Base-by-base conservation (phyloP, 768 basidiomycete species). In the Rhodotorula sphaerocarpa region DNA sequence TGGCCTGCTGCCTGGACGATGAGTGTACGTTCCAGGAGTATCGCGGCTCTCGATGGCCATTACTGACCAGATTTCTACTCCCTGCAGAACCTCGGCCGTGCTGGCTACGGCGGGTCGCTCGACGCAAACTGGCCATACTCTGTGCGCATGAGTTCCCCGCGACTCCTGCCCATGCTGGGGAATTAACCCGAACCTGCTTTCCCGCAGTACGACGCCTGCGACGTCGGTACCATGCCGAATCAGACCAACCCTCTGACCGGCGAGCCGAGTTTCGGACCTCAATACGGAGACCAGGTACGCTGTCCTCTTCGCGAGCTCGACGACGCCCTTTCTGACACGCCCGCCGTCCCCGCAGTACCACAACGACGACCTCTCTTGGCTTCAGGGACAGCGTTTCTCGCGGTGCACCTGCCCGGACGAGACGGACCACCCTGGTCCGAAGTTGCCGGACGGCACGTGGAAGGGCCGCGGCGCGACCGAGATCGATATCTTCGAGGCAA, bases 71-170 rank as follows among this genome's bases (percentile, higher is more conserved):
- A 25, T 7, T 88, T 9, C 36, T 10, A 9, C 36, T 39, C 16
- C 36, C 16, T 16, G 36, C 36, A 89, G 2, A 93, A 91, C 72
- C 80, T 90, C 80, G 90, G 80, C 68, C 75, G 90, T 59, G 84
- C 90, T 36, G 92, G 90, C 3, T 91, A 86, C 75, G 92, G 92
- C 48, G 88, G 86, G 21, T 85, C 88, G 3, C 91, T 88, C 1
- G 87, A 96, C 66, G 93, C 89, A 67, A 72, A 71, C 25, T 75
- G 80, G 84, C 84, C 75, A 10, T 80, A 72, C 68, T 70, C 55
- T 39, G 36, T 39, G 36, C 9, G 36, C 16, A 9, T 39, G 10
- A n/a, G 10, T 39, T 39, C 16, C 36, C 10, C 36, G 36, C 36
- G 36, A 10, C 10, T 39, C 36, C 16, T 9, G 9, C 9, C 9